Evolutionary conservation across 192 early-diverging fungal genomes (phyloP).

Genomic region (Thamnidium elegans): DNA sequence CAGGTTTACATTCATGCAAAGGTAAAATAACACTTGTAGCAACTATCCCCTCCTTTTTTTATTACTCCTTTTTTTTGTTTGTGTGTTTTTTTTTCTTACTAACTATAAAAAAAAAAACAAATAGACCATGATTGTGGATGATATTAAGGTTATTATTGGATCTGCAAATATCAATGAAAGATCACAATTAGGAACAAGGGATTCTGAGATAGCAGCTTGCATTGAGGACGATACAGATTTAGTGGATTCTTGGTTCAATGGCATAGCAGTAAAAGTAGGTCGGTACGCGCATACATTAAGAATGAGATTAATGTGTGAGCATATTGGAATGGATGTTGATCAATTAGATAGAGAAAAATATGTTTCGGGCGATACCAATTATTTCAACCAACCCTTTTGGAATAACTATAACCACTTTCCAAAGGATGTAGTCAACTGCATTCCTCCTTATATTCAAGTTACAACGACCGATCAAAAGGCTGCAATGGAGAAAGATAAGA

Average conservation of each 20-base stretch:
- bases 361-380: not conserved
- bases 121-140: slow-evolving; percentile 78
- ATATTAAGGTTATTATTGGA: slow-evolving; percentile 75
- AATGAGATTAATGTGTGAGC: slow-evolving; percentile 72
- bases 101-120: not conserved
- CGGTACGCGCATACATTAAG: slow-evolving; percentile 72
- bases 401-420: not conserved
- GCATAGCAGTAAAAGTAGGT: slow-evolving; percentile 63
- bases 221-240: slow-evolving; percentile 60
- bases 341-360: slow-evolving; percentile 5
- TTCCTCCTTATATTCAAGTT: slow-evolving; percentile 1
- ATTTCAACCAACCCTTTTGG: not conserved
- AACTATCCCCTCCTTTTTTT: not conserved
- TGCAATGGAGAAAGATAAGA: too few species aligned
- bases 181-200: slow-evolving; percentile 75
- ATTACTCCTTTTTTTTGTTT: not conserved
- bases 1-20: slow-evolving; percentile 88
- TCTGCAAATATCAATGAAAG: slow-evolving; percentile 91
- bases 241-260: slow-evolving; percentile 66
- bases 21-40: slow-evolving; percentile 31
- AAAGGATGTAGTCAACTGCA: not conserved
- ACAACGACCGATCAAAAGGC: not conserved
- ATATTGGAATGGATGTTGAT: slow-evolving; percentile 59
- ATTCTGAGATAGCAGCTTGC: slow-evolving; percentile 79
- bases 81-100: slow-evolving; percentile 14